A percentile compares a stretch with the other conserved stretches of the same genome.
Conservation (phyloP, 495 filamentous ascomycete genomes). For the Sphaerosporella brunnea region DNA sequence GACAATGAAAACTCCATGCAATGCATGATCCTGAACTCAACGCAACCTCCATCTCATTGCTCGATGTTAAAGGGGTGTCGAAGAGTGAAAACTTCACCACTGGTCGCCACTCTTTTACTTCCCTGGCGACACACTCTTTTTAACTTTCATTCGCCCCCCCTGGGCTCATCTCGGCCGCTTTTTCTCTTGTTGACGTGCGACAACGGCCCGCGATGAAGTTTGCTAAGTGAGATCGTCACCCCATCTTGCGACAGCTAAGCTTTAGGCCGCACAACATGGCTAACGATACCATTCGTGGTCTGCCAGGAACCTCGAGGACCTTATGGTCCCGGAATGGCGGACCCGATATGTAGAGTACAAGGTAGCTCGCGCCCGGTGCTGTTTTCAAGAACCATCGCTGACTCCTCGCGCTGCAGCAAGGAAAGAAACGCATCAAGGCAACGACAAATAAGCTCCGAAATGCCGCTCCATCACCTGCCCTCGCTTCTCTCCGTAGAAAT, state of each 20-base stretch:
- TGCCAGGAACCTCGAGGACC: slow-evolving; percentile 23
- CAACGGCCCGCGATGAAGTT: slow-evolving; percentile 7
- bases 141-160: too few species aligned
- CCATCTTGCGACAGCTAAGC: too few species aligned
- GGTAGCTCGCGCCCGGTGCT: slow-evolving; percentile 8
- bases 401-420: slow-evolving; percentile 10
- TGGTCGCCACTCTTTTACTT: too few species aligned
- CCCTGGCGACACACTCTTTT: too few species aligned
- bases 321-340: slow-evolving; percentile 26
- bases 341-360: slow-evolving; percentile 26
- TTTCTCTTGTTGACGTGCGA: too few species aligned
- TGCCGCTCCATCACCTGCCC: slow-evolving; percentile 3
- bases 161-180: too few species aligned
- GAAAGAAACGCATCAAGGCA: slow-evolving; percentile 24
- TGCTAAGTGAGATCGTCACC: slow-evolving; percentile 6
- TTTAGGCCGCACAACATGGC: too few species aligned
- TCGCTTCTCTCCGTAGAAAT: not conserved
- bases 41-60: too few species aligned
- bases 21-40: too few species aligned
- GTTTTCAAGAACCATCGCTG: not conserved
- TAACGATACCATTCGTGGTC: not conserved
- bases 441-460: slow-evolving; percentile 14
- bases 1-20: too few species aligned
- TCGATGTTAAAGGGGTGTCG: too few species aligned
- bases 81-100: too few species aligned